These are phyloP conservation scores for Neurospora sp. DNA, from an alignment of 495 filamentous ascomycete genomes.

Conservation along the genomic window DNA sequence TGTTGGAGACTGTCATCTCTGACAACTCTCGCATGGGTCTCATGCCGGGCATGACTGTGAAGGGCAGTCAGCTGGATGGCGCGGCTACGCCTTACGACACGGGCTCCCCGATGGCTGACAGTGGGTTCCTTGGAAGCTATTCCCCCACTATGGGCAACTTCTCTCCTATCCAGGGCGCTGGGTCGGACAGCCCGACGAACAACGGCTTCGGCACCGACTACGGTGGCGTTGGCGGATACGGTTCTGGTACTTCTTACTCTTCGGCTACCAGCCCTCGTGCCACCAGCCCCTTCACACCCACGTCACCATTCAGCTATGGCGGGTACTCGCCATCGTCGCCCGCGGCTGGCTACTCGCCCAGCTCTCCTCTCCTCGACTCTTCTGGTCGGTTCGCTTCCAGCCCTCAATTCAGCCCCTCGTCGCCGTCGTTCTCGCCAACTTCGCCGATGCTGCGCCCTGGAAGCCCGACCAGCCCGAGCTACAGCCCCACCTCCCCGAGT, in stretches of 20 bases:
- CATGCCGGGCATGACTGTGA: conserved; percentile 63
- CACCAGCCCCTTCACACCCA: conserved; percentile 71
- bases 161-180: conserved; percentile 76
- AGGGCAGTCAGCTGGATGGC: conserved; percentile 65
- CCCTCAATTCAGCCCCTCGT: conserved; percentile 62
- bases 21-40: conserved; percentile 75
- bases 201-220: conserved; percentile 54
- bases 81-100: conserved; percentile 92
- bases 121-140: conserved; percentile 44
- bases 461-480: conserved; percentile 54
- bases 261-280: conserved; percentile 57
- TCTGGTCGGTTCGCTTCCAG: conserved; percentile 58
- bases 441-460: conserved; percentile 58
- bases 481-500: conserved; percentile 74
- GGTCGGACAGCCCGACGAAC: conserved; percentile 56
- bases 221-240: conserved; percentile 25
- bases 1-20: conserved; percentile 89
- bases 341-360: conserved; percentile 64
- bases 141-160: conserved; percentile 79
- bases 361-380: conserved; percentile 51
- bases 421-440: conserved; percentile 75
- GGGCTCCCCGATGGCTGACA: conserved; percentile 77
- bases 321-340: conserved; percentile 56
- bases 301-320: conserved; percentile 55
- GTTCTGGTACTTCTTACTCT: conserved; percentile 50